Evolutionary conservation across 208 protist species (phyloP).

Genomic region (Trypanosoma rangeli): DNA sequence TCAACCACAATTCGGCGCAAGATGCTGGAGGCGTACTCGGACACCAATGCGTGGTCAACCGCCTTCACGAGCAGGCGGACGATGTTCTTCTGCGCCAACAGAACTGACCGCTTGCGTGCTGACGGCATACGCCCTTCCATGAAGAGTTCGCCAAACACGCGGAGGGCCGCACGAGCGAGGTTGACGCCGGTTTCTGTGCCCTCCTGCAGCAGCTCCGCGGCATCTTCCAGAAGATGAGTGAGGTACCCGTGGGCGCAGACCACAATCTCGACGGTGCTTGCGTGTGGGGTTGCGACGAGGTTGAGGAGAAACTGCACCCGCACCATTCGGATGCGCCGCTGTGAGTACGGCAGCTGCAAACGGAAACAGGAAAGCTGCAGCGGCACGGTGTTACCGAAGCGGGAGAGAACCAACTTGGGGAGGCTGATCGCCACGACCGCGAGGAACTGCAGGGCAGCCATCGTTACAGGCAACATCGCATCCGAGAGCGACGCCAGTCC

Average conservation of each 20-base stretch:
- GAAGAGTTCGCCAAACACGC: slow-evolving; percentile 65
- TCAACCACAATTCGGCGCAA: slow-evolving; percentile 69
- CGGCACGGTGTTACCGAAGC: slow-evolving; percentile 68
- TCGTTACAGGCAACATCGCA: slow-evolving; percentile 35
- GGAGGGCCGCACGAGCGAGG: slow-evolving; percentile 48
- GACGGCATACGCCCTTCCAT: slow-evolving; percentile 50
- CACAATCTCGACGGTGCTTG: slow-evolving; percentile 45
- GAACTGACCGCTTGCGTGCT: slow-evolving; percentile 54
- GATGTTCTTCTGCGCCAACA: slow-evolving; percentile 81
- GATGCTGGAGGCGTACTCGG: slow-evolving; percentile 58
- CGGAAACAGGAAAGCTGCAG: slow-evolving; percentile 74
- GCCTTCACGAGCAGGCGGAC: slow-evolving; percentile 82
- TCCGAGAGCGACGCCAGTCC: slow-evolving; percentile 57
- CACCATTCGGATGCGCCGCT: slow-evolving; percentile 67
- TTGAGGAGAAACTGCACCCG: slow-evolving; percentile 69
- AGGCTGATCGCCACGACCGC: slow-evolving; percentile 46
- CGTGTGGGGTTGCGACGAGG: slow-evolving; percentile 46
- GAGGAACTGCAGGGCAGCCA: slow-evolving; percentile 69
- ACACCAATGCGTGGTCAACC: slow-evolving; percentile 59
- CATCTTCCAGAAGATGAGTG: slow-evolving; percentile 83
- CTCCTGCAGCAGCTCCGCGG: slow-evolving; percentile 81
- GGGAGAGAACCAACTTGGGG: slow-evolving; percentile 67
- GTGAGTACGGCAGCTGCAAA: slow-evolving; percentile 73
- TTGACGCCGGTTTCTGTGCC: slow-evolving; percentile 57
- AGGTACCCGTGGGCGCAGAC: slow-evolving; percentile 77